Conservation (phyloP, 176 grass and related monocot species). For the Carex cristatella region DNA sequence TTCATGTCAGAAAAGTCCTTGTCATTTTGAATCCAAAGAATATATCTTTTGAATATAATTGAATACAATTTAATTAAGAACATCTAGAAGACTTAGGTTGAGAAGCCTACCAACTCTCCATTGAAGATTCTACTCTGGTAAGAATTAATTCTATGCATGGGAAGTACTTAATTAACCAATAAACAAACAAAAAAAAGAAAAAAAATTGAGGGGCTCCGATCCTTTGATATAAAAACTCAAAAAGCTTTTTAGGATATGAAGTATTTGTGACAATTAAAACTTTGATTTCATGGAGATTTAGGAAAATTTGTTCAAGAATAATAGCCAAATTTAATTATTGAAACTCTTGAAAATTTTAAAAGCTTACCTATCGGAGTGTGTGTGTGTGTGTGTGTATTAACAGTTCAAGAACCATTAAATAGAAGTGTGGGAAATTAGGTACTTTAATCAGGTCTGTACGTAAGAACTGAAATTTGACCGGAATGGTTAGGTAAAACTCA, state of each 20-base stretch:
- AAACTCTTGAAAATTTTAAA: neutral
- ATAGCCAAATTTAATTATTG: neutral
- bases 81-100: conserved; percentile 48
- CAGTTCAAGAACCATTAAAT: neutral
- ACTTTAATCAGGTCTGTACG: neutral
- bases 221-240: neutral
- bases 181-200: too few relatives aligned
- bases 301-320: neutral
- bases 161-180: neutral
- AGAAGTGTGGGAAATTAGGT: neutral
- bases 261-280: neutral
- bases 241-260: neutral
- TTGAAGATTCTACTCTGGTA: conserved; percentile 18
- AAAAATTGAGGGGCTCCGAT: neutral
- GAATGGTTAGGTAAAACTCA: neutral
- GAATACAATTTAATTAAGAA: conserved; percentile 31
- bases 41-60: conserved; percentile 15
- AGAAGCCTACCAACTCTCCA: conserved; percentile 43
- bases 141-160: neutral
- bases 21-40: conserved; percentile 40
- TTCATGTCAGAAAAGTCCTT: conserved; percentile 50
- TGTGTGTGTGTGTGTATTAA: neutral
- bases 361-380: neutral
- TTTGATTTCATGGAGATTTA: neutral
- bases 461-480: neutral